Percentiles rank a stretch among this genome's conserved stretches.
Conservation (phyloP, 2,329 filamentous ascomycete genomes). For the Exserohilum rostratum region DNA sequence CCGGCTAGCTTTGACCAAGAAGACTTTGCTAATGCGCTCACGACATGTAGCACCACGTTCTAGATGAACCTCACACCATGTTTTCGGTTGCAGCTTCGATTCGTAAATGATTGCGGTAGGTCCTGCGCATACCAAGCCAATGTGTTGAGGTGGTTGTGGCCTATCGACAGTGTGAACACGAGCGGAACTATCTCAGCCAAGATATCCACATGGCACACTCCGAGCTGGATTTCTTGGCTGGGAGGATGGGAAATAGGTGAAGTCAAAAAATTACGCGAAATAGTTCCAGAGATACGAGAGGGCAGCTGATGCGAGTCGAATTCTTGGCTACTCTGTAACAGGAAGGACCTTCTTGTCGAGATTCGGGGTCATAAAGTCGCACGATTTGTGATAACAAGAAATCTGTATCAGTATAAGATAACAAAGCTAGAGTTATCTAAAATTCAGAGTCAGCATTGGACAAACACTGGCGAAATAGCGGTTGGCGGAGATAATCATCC, state of each 20-base stretch:
- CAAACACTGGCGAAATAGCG: slow-evolving; percentile 13
- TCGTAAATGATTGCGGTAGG: not conserved
- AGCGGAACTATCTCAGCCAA: not conserved
- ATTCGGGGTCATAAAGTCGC: not conserved
- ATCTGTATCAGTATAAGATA: not conserved
- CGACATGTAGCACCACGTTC: not conserved
- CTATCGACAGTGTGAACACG: not conserved
- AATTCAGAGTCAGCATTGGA: not conserved
- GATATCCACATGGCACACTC: too few relatives aligned
- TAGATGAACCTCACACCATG: not conserved
- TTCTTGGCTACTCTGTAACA: too few relatives aligned
- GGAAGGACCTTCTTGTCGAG: too few relatives aligned
- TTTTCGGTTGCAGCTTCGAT: not conserved
- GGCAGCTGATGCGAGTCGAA: too few relatives aligned
- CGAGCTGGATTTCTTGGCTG: not conserved
- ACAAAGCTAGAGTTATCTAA: too few relatives aligned
- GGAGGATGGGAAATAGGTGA: too few relatives aligned
- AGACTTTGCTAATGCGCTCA: not conserved
- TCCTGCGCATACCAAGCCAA: not conserved
- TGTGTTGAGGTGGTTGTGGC: not conserved
- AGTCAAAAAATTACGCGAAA: too few relatives aligned
- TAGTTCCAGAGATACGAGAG: too few relatives aligned
- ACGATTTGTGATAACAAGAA: not conserved
- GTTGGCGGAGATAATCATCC: slow-evolving; percentile 17
- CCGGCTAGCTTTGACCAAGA: not conserved